Percentiles rank a stretch among this genome's conserved stretches.
Evolutionary conservation across 176 grass and related monocot species (phyloP).

Genomic region (Triticum aestivum): DNA sequence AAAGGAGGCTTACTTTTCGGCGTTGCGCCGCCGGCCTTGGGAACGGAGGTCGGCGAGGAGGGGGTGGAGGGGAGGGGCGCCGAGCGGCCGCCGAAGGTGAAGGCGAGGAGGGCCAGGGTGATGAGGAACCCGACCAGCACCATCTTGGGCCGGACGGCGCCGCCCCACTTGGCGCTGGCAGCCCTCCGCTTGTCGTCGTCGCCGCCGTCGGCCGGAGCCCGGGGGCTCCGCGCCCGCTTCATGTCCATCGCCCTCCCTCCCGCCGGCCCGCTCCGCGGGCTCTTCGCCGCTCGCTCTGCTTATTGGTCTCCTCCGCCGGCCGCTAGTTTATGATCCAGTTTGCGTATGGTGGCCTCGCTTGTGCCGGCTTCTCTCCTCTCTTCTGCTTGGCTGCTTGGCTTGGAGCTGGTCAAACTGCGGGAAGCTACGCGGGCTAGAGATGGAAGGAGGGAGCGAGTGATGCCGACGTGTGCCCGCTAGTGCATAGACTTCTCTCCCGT

Average conservation of each 20-base stretch:
- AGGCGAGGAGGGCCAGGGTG: slow-evolving; percentile 48
- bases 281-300: not conserved
- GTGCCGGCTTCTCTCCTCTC: slow-evolving; percentile 15
- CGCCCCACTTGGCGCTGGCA: slow-evolving; percentile 36
- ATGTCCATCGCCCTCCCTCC: slow-evolving; percentile 43
- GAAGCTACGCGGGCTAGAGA: slow-evolving; percentile 25
- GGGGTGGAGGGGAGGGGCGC: not conserved
- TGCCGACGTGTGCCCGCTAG: slow-evolving; percentile 27
- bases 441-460: slow-evolving; percentile 21
- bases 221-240: slow-evolving; percentile 68
- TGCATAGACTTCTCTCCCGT: not conserved
- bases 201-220: slow-evolving; percentile 26
- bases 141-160: slow-evolving; percentile 52
- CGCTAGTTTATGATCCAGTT: slow-evolving; percentile 12
- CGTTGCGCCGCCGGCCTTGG: not conserved
- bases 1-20: slow-evolving; percentile 14
- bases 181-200: slow-evolving; percentile 47
- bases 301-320: not conserved
- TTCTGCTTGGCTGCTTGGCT: not conserved
- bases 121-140: slow-evolving; percentile 64
- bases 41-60: not conserved
- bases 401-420: slow-evolving; percentile 39
- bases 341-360: slow-evolving; percentile 25
- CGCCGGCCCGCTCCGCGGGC: not conserved
- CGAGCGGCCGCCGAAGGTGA: slow-evolving; percentile 51